Evolutionary conservation across 2,329 filamentous ascomycete genomes (phyloP).

Genomic region (Neoarthrinium moseri): DNA sequence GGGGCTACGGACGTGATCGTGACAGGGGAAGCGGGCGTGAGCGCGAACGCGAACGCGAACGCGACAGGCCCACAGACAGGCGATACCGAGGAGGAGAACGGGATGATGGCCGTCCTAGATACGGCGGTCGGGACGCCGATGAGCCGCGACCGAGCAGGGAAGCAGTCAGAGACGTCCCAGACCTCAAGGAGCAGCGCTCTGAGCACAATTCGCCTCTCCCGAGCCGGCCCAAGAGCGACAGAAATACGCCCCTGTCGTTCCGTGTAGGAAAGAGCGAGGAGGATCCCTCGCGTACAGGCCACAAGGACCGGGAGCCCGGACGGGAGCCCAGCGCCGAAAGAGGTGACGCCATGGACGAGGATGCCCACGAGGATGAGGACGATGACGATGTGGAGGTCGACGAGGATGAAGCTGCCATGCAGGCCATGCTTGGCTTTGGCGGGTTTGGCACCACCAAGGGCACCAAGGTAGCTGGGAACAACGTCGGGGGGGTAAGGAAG

Average conservation of each 20-base stretch:
- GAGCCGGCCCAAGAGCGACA: constrained; percentile 23
- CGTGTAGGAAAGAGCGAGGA: constrained; percentile 33
- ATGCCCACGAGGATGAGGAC: constrained; percentile 37
- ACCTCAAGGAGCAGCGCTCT: constrained; percentile 5
- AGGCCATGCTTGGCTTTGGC: constrained; percentile 86
- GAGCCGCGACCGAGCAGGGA: constrained; percentile 16
- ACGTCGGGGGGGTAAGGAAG: constrained; percentile 78
- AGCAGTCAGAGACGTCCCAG: constrained; percentile 13
- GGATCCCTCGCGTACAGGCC: constrained; percentile 19
- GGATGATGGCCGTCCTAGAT: constrained; percentile 21
- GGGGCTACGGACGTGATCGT: constrained; percentile 30
- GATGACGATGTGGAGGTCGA: constrained; percentile 52
- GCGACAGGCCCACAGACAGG: neutral
- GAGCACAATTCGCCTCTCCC: constrained; percentile 26
- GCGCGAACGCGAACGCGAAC: constrained; percentile 15
- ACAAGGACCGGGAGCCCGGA: constrained; percentile 17
- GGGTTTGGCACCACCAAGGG: constrained; percentile 85
- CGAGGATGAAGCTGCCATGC: constrained; percentile 74
- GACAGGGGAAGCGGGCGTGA: constrained; percentile 20
- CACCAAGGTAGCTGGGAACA: constrained; percentile 85
- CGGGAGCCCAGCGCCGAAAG: constrained; percentile 12
- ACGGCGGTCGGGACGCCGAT: constrained; percentile 18
- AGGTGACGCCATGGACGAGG: constrained; percentile 27
- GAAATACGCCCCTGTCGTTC: constrained; percentile 31
- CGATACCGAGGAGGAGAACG: constrained; percentile 9